phyloP scores from a whole-genome alignment of 78 protist species.

The Speleostelium caveatum region DNA sequence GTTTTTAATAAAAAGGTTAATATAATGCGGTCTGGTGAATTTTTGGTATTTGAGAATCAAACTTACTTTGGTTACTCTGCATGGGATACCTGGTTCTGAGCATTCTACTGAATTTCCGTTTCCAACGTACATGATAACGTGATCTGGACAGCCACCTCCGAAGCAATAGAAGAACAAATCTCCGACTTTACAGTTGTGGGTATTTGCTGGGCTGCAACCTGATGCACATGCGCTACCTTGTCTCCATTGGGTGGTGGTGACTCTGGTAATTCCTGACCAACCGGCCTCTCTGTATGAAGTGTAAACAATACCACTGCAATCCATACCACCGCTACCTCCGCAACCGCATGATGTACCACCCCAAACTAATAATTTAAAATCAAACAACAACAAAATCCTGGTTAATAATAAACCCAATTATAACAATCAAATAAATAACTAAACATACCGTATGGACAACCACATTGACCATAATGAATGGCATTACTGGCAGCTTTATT shows the following conservation, averaged over 20 bases:
- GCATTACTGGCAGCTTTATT: conserved; percentile 15
- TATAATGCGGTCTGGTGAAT: no score
- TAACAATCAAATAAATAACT: not conserved
- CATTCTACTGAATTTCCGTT: conserved; percentile 27
- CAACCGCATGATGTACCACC: conserved; percentile 70
- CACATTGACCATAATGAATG: conserved; percentile 31
- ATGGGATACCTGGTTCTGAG: conserved; percentile 21
- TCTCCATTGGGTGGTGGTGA: conserved; percentile 25
- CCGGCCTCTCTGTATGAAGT: conserved; percentile 65
- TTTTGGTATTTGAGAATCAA: no score
- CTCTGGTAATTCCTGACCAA: conserved; percentile 51
- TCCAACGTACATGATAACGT: conserved; percentile 41
- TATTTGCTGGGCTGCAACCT: conserved; percentile 16
- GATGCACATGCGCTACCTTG: conserved; percentile 58
- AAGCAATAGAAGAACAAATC: conserved; percentile 40
- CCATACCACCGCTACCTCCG: conserved; percentile 78
- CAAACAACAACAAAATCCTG: not conserved
- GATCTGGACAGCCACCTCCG: not conserved
- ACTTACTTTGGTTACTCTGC: no score
- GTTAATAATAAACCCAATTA: not conserved
- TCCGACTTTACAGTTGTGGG: conserved; percentile 36
- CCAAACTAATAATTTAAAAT: not conserved
- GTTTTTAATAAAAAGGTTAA: no score
- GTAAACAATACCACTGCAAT: conserved; percentile 59
- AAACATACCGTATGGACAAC: conserved; percentile 48